phyloP scores from a whole-genome alignment of 2,329 filamentous ascomycete genomes.

The Fusarium burgessii region DNA sequence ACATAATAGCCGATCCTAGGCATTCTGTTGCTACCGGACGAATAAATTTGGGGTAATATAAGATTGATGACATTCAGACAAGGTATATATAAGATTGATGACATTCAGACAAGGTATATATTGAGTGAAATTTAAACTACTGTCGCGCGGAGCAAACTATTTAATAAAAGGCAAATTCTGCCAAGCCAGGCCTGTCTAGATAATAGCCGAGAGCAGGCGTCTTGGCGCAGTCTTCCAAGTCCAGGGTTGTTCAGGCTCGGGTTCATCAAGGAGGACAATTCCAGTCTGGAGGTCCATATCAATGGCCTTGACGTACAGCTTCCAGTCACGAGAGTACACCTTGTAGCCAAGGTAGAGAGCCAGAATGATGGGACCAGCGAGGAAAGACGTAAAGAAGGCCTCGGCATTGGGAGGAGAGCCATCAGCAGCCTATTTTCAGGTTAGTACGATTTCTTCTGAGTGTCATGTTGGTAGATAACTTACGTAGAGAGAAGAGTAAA shows the following conservation, averaged over 20 bases:
- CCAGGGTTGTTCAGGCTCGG: conserved; percentile 73
- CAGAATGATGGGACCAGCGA: conserved; percentile 75
- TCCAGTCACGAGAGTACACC: conserved; percentile 73
- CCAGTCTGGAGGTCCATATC: conserved; percentile 92
- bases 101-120: background rate
- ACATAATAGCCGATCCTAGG: background rate
- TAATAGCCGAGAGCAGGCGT: conserved; percentile 14
- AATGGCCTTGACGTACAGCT: conserved; percentile 67
- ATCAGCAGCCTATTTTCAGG: background rate
- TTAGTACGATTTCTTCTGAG: background rate
- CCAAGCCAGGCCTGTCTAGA: background rate
- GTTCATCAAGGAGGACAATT: conserved; percentile 73
- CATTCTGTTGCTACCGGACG: background rate
- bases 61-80: background rate
- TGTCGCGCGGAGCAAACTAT: background rate
- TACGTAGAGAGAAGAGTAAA: conserved; percentile 71
- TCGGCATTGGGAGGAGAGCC: conserved; percentile 78
- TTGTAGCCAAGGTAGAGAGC: conserved; percentile 81
- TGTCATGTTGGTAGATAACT: background rate
- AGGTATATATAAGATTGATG: background rate
- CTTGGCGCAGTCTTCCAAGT: conserved; percentile 4
- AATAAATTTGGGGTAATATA: background rate
- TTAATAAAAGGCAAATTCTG: background rate
- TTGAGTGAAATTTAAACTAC: background rate
- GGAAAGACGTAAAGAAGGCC: conserved; percentile 79